Conservation (phyloP, 2,329 filamentous ascomycete species). For the Aspergillus udagawae region DNA sequence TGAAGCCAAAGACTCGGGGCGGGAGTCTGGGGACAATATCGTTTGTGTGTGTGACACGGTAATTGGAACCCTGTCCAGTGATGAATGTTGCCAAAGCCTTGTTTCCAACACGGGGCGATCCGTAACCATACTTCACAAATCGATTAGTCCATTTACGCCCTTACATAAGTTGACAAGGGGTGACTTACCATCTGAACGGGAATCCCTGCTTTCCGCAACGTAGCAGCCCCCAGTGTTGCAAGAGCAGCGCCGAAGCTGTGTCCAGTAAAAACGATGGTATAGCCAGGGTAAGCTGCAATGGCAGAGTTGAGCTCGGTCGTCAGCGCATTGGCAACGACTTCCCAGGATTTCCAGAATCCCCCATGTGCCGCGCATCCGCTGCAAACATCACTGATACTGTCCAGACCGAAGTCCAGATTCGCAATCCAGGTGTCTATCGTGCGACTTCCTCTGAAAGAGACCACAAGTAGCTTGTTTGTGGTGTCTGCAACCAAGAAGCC, state of each 20-base stretch:
- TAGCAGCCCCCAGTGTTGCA: conserved; percentile 46
- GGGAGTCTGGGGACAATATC: conserved; percentile 40
- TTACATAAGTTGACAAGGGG: neutral
- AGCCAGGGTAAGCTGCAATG: conserved; percentile 32
- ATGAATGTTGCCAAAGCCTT: conserved; percentile 35
- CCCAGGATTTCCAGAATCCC: conserved; percentile 50
- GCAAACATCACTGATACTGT: conserved; percentile 39
- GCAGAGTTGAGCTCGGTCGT: conserved; percentile 34
- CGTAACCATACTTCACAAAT: conserved; percentile 37
- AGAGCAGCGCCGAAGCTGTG: conserved; percentile 52
- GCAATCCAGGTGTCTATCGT: conserved; percentile 31
- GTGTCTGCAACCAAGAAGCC: conserved; percentile 46
- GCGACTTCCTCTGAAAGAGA: conserved; percentile 35
- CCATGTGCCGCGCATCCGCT: conserved; percentile 38
- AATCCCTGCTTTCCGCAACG: conserved; percentile 41
- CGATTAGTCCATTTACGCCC: conserved; percentile 6
- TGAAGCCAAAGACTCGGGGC: conserved; percentile 28
- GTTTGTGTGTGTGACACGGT: conserved; percentile 36
- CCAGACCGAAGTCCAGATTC: conserved; percentile 25
- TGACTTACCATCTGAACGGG: conserved; percentile 41
- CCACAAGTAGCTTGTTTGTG: conserved; percentile 37
- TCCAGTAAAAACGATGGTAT: conserved; percentile 45
- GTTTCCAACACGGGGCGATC: conserved; percentile 42
- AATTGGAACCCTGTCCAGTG: conserved; percentile 33
- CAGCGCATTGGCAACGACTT: conserved; percentile 32